Evolutionary conservation across 768 basidiomycete genomes (phyloP).

Genomic region (Ramaria sp.): DNA sequence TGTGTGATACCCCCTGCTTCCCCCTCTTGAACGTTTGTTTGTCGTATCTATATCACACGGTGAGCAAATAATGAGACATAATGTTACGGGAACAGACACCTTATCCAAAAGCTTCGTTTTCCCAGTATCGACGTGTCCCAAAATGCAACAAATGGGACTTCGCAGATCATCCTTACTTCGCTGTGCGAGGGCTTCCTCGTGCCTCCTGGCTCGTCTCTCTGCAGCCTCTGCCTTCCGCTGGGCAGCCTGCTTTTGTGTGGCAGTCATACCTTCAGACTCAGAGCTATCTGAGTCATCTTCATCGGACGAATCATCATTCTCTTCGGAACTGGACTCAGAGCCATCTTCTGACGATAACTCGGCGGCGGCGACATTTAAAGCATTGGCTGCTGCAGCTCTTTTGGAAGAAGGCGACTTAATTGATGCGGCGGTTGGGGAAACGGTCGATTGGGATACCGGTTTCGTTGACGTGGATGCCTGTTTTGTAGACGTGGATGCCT

Average conservation of each 20-base stretch:
- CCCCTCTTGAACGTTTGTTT: slow-evolving; percentile 98
- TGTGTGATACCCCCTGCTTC: slow-evolving; percentile 99
- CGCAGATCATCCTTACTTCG: slow-evolving; percentile 84
- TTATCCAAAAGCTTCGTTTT: slow-evolving; percentile 98
- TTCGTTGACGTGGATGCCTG: slow-evolving; percentile 8
- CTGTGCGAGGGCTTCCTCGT: slow-evolving; percentile 77
- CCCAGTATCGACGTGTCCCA: slow-evolving; percentile 99
- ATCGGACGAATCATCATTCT: slow-evolving; percentile 4
- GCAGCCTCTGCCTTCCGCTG: slow-evolving; percentile 80
- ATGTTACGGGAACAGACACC: slow-evolving; percentile 32
- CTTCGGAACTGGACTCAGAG: slow-evolving; percentile 2
- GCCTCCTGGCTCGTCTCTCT: slow-evolving; percentile 65
- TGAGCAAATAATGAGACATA: neutral
- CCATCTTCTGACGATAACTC: slow-evolving; percentile 21
- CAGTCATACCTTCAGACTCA: slow-evolving; percentile 54
- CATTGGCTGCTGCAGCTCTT: neutral
- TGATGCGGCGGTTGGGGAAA: slow-evolving; percentile 12
- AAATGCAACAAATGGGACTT: slow-evolving; percentile 96
- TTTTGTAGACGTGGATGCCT: slow-evolving; percentile 15
- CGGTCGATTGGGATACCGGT: slow-evolving; percentile 16
- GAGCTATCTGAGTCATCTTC: slow-evolving; percentile 33
- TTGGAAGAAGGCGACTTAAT: neutral
- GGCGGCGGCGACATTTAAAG: slow-evolving; percentile 10
- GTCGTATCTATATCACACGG: slow-evolving; percentile 64
- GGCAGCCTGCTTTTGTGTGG: slow-evolving; percentile 52